These are phyloP conservation scores for Proliferodiscus dingleyae DNA, from an alignment of 2,329 filamentous ascomycete genomes.

Conservation along the genomic window DNA sequence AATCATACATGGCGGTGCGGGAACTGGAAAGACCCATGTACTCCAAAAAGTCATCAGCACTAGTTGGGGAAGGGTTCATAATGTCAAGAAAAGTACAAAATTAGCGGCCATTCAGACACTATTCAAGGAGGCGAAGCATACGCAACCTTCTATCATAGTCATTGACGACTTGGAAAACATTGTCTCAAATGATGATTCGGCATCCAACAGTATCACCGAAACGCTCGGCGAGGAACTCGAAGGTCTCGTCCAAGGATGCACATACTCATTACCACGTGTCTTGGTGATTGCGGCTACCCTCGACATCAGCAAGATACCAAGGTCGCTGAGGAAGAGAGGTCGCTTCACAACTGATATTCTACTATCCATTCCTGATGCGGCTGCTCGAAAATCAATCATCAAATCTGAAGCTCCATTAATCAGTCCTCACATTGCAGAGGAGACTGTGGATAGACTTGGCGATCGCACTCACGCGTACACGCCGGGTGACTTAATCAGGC, in stretches of 20 bases:
- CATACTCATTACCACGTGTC: conserved; percentile 45
- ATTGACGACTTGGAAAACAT: conserved; percentile 74
- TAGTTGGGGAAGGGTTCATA: conserved; percentile 66
- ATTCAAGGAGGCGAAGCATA: conserved; percentile 63
- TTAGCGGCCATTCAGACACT: conserved; percentile 56
- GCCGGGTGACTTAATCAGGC: conserved; percentile 65
- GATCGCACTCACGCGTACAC: conserved; percentile 84
- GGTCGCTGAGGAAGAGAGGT: conserved; percentile 58
- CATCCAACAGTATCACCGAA: conserved; percentile 46
- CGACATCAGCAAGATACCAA: conserved; percentile 67
- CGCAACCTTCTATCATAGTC: conserved; percentile 71
- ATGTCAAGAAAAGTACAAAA: conserved; percentile 52
- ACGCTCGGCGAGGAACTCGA: conserved; percentile 52
- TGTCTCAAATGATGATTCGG: conserved; percentile 54
- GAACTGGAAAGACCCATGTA: conserved; percentile 79
- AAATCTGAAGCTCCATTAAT: conserved; percentile 44
- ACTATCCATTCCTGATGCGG: conserved; percentile 69
- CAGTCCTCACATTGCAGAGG: conserved; percentile 43
- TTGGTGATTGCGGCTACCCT: conserved; percentile 73
- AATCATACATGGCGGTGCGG: conserved; percentile 69
- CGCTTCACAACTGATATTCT: conserved; percentile 65
- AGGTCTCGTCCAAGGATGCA: conserved; percentile 39
- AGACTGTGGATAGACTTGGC: conserved; percentile 55
- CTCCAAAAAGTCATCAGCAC: conserved; percentile 62
- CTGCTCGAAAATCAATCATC: conserved; percentile 69